Conservation (phyloP, 257 asterid genomes). For the Capsicum chinense region DNA sequence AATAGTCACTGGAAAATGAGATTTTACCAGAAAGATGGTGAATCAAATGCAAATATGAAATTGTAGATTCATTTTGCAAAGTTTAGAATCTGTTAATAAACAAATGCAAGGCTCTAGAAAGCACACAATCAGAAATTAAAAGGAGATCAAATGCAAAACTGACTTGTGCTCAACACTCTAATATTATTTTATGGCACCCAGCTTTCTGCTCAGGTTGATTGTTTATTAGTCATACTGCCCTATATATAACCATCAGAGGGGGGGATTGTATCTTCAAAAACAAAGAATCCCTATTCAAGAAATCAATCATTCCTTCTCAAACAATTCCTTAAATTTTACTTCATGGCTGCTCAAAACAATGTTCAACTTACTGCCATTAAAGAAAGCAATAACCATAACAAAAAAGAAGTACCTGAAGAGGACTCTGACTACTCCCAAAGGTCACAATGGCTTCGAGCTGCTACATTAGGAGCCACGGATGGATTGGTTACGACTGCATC, state of each 20-base stretch:
- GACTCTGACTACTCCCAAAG: slow-evolving; percentile 60
- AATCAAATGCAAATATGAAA: slow-evolving; percentile 18
- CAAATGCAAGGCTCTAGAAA: background rate
- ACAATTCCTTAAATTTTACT: background rate
- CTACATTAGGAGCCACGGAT: slow-evolving; percentile 72
- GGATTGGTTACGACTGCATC: slow-evolving; percentile 74
- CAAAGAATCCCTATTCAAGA: slow-evolving; percentile 18
- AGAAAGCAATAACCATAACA: slow-evolving; percentile 25
- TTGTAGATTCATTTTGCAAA: slow-evolving; percentile 20
- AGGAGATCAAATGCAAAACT: slow-evolving; percentile 6
- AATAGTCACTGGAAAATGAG: slow-evolving; percentile 23
- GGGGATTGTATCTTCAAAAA: slow-evolving; percentile 22
- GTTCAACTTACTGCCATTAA: slow-evolving; percentile 44
- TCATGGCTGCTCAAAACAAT: slow-evolving; percentile 57
- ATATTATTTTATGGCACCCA: slow-evolving; percentile 11
- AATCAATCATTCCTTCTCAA: background rate
- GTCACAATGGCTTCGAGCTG: slow-evolving; percentile 81
- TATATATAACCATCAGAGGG: slow-evolving; percentile 46
- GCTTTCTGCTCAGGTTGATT: background rate
- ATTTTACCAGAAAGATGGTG: background rate
- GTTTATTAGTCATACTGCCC: slow-evolving; percentile 17
- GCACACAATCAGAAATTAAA: background rate
- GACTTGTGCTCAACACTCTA: slow-evolving; percentile 46
- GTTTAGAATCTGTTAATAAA: slow-evolving; percentile 23
- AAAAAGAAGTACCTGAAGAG: slow-evolving; percentile 37